phyloP scores from a whole-genome alignment of 2,329 filamentous ascomycete genomes.

The Trichoderma guizhouense region DNA sequence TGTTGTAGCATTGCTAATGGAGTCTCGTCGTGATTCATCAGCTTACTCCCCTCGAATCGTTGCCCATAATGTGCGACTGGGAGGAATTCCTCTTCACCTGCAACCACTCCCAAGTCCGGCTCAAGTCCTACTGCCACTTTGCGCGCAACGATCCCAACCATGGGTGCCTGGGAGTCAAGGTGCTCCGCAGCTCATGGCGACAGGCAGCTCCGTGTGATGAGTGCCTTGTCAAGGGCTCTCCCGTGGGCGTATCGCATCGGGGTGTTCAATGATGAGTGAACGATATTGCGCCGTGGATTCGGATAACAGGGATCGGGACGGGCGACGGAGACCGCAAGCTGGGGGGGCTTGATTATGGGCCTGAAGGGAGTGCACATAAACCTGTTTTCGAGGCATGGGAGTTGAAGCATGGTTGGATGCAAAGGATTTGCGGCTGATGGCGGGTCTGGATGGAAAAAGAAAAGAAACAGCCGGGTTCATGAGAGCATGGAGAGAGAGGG shows the following conservation, averaged over 20 bases:
- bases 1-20: conserved; percentile 1
- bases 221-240: conserved; percentile 34
- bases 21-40: not conserved
- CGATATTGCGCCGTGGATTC: not conserved
- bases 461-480: not conserved
- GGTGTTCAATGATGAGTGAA: not conserved
- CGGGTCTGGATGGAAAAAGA: not conserved
- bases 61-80: conserved; percentile 61
- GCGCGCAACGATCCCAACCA: conserved; percentile 70
- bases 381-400: not conserved
- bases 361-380: conserved; percentile 2
- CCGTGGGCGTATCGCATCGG: not conserved
- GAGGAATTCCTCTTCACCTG: conserved; percentile 68
- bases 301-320: not conserved
- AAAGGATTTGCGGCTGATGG: conserved; percentile 10
- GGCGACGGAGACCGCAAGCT: not conserved
- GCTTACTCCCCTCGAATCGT: not conserved
- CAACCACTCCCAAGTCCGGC: conserved; percentile 55
- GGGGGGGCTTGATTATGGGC: not conserved
- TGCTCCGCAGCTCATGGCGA: conserved; percentile 57
- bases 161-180: conserved; percentile 65
- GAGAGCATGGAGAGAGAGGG: not conserved
- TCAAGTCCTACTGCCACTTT: conserved; percentile 70
- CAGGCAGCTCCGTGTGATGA: conserved; percentile 52
- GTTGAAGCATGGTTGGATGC: not conserved